phyloP scores from a whole-genome alignment of 2,329 filamentous ascomycete genomes.

The Acrocalymma vagum region DNA sequence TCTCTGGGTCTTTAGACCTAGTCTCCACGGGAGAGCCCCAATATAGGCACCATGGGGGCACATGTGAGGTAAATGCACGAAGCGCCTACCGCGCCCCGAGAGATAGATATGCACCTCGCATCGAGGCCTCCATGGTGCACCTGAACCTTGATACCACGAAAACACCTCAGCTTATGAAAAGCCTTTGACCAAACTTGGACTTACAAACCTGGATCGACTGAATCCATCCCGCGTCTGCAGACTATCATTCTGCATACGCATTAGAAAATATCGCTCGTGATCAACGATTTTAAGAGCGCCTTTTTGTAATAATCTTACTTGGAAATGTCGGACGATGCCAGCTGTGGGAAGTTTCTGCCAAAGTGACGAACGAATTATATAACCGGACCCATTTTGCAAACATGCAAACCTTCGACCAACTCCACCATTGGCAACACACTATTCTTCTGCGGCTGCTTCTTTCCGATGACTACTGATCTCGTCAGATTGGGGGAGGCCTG shows the following conservation, averaged over 20 bases:
- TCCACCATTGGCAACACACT: constrained; percentile 8
- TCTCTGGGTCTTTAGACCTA: no score
- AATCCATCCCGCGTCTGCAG: constrained; percentile 21
- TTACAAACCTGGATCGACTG: no score
- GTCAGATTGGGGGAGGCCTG: no score
- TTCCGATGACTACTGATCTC: constrained; percentile 1
- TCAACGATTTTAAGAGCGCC: constrained; percentile 4
- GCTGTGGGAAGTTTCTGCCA: constrained; percentile 2
- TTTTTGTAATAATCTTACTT: constrained; percentile 7
- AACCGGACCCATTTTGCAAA: constrained; percentile 1
- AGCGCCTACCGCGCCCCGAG: no score
- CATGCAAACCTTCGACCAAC: constrained; percentile 8
- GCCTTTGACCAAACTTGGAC: neutral
- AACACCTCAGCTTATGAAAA: constrained; percentile 12
- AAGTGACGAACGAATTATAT: constrained; percentile 19
- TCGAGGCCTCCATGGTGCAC: no score
- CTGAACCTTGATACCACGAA: no score
- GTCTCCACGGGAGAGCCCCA: no score
- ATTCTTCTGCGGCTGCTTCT: constrained; percentile 4
- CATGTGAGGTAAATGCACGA: no score
- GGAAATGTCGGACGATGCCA: constrained; percentile 14
- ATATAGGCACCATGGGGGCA: no score
- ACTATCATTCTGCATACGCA: constrained; percentile 24
- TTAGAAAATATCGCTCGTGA: no score
- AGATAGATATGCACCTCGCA: no score